Percentiles rank a stretch among this genome's conserved stretches.
Evolutionary conservation across 345 rosid species (phyloP).

Genomic region (Melaleuca quinquenervia): DNA sequence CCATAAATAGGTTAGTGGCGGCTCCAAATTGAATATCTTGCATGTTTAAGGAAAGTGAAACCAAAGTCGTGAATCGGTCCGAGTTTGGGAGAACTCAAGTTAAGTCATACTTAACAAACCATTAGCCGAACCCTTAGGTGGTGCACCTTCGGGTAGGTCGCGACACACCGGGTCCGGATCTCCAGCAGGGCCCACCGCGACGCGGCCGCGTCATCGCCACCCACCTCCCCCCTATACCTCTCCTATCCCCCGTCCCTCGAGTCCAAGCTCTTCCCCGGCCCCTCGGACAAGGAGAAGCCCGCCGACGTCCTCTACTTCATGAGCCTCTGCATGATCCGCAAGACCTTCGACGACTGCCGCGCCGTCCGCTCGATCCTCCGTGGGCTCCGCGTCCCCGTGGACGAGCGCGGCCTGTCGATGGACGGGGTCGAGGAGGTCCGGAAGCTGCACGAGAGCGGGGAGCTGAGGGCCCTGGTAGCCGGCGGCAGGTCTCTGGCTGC

Average conservation of each 20-base stretch:
- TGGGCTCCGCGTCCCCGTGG: conserved; percentile 36
- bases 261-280: background rate
- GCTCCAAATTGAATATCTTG: too few species aligned
- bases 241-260: background rate
- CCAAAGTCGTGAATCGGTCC: too few species aligned
- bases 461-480: conserved; percentile 11
- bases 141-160: too few species aligned
- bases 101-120: too few species aligned
- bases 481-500: background rate
- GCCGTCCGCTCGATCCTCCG: conserved; percentile 51
- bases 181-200: conserved; percentile 21
- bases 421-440: conserved; percentile 34
- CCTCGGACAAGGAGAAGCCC: conserved; percentile 1
- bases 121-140: too few species aligned
- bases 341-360: conserved; percentile 66
- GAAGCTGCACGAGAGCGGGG: conserved; percentile 22
- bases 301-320: conserved; percentile 57
- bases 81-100: too few species aligned
- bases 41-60: too few species aligned
- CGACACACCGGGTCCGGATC: conserved; percentile 37
- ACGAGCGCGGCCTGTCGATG: conserved; percentile 79
- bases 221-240: conserved; percentile 6
- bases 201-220: background rate
- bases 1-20: too few species aligned
- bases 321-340: conserved; percentile 61